These are phyloP conservation scores for Dothiorella sarmentorum DNA, from an alignment of 2,329 filamentous ascomycete species.

Conservation along the genomic window DNA sequence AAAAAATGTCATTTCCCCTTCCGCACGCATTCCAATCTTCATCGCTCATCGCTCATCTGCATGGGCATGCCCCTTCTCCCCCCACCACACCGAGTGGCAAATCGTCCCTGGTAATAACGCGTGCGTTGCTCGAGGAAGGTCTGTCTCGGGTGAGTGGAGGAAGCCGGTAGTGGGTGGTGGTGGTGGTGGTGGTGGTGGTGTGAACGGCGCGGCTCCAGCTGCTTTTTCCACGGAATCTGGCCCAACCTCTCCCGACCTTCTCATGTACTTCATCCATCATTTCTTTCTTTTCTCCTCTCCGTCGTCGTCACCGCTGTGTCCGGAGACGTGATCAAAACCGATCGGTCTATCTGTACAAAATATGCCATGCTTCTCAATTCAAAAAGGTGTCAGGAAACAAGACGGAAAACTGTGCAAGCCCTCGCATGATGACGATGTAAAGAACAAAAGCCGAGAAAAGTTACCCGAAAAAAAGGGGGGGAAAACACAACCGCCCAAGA, in stretches of 20 bases:
- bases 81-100: too few relatives aligned
- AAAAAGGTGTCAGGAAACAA: not conserved
- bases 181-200: too few relatives aligned
- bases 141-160: not conserved
- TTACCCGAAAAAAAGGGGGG: not conserved
- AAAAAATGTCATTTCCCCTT: not conserved
- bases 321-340: not conserved
- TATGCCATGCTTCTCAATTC: slow-evolving; percentile 4
- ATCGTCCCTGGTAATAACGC: too few relatives aligned
- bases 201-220: not conserved
- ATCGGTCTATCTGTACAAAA: slow-evolving; percentile 10
- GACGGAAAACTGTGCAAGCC: not conserved
- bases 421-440: not conserved
- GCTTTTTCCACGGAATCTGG: not conserved
- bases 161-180: not conserved
- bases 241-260: not conserved
- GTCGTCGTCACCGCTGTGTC: not conserved
- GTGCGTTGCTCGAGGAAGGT: too few relatives aligned
- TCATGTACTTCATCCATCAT: slow-evolving; percentile 8
- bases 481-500: not conserved
- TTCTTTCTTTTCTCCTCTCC: not conserved
- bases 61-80: not conserved
- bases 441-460: not conserved
- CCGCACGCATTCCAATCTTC: not conserved
- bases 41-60: too few relatives aligned